Evolutionary conservation across 306 rosid species (phyloP), one percentile per base, ranked within the genome.

Genomic region (Boehmeria nivea): DNA sequence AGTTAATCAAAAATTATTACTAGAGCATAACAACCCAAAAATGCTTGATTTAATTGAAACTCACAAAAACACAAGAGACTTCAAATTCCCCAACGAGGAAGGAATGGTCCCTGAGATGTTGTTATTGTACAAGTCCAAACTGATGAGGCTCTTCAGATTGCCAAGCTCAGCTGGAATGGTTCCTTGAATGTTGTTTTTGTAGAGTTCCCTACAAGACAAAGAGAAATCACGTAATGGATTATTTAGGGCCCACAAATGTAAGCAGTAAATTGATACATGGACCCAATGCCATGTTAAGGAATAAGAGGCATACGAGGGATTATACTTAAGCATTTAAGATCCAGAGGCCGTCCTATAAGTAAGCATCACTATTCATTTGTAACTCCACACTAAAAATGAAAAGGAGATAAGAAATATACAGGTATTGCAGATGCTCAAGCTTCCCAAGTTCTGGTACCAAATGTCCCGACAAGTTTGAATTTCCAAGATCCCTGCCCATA

Each of bases 41-140:
- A 16, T 26, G 60, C 24, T 34, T n/a, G 27, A 48, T 51, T 21
- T 33, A 31, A 31, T 31, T 15, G 2, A 24, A 39, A 80, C 98
- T 86, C 80, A 90, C 98, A 90, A 69, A 77, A 90, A 90, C 71
- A 87, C 88, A 8, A 90, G 98, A 69, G 80, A 82, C 73, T 86
- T 90, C 87, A 86, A 60, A 42, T 86, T 80, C 67, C 88, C 98
- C 71, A 89, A 62, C 12, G 90, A 77, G 28, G 77, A 46, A 31
- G 97, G 97, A 59, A 89, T 78, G 51, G 73, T 67, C 62, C 98
- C 95, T 1, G 94, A 76, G 34, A 90, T 76, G 73, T 90, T 90
- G 85, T 90, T 90, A 75, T 78, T 82, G 53, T 90, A 90, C 73
- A 90, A 64, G 73, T 87, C 95, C 86, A 90, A 78, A 79, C 98